Conservation (phyloP, 2,329 filamentous ascomycete species). For the Nigrospora sphaerica region DNA sequence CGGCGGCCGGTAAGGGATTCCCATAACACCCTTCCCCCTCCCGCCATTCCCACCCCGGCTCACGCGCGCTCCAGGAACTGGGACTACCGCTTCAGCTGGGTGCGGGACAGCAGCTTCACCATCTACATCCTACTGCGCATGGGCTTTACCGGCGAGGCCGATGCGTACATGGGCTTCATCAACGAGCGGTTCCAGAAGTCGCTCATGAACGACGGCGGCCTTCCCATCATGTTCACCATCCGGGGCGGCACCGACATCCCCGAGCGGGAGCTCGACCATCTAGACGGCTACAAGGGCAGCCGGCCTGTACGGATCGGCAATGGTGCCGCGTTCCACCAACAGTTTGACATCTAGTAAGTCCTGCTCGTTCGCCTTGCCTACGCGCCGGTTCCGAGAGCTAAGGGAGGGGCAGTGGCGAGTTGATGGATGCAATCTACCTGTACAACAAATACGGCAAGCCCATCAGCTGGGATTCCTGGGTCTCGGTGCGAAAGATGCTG, state of each 20-base stretch:
- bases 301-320: slow-evolving; percentile 71
- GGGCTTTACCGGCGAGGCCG: slow-evolving; percentile 68
- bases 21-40: neutral
- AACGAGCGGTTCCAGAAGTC: slow-evolving; percentile 61
- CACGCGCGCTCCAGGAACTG: slow-evolving; percentile 40
- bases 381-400: too few relatives aligned
- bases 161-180: slow-evolving; percentile 74
- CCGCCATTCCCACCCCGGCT: neutral
- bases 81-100: slow-evolving; percentile 75
- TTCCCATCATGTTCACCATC: slow-evolving; percentile 81
- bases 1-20: slow-evolving; percentile 45
- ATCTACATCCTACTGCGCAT: slow-evolving; percentile 72
- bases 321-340: slow-evolving; percentile 67
- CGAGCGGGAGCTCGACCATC: slow-evolving; percentile 59
- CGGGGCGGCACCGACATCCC: slow-evolving; percentile 68
- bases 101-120: slow-evolving; percentile 70
- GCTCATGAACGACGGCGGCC: slow-evolving; percentile 48
- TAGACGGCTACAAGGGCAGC: slow-evolving; percentile 67
- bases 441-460: slow-evolving; percentile 77
- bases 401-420: slow-evolving; percentile 42
- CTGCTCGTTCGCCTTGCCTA: too few relatives aligned
- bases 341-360: slow-evolving; percentile 63
- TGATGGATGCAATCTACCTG: slow-evolving; percentile 70
- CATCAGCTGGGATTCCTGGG: slow-evolving; percentile 70
- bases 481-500: slow-evolving; percentile 59